A percentile compares a stretch with the other conserved stretches of the same genome.
phyloP scores from a whole-genome alignment of 768 basidiomycete species.

The Leccinum olivaceopallidum region DNA sequence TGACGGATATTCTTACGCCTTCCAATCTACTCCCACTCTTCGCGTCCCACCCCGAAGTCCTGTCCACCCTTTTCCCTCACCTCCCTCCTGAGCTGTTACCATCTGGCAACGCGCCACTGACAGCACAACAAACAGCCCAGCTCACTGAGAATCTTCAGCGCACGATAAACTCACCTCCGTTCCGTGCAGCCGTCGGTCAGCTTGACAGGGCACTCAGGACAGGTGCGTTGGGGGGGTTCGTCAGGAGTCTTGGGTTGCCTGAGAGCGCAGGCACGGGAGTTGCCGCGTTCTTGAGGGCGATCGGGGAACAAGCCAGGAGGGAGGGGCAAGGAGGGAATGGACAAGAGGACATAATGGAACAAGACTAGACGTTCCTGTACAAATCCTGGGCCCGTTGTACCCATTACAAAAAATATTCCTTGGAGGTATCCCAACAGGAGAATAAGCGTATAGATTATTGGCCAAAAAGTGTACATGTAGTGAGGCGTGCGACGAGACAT shows the following conservation, averaged over 20 bases:
- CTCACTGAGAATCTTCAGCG: constrained; percentile 61
- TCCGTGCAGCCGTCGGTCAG: constrained; percentile 74
- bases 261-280: constrained; percentile 82
- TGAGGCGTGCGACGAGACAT: background rate
- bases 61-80: constrained; percentile 73
- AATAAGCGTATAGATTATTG: constrained; percentile 1
- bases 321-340: constrained; percentile 33
- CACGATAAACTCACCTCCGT: constrained; percentile 81
- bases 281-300: constrained; percentile 75
- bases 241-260: constrained; percentile 77
- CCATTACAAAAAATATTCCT: too few relatives aligned
- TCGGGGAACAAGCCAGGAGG: constrained; percentile 71
- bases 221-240: constrained; percentile 73
- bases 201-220: constrained; percentile 86
- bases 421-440: background rate
- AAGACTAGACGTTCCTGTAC: constrained; percentile 48
- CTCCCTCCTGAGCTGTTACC: constrained; percentile 75
- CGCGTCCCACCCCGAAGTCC: constrained; percentile 63
- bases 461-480: background rate
- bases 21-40: constrained; percentile 74
- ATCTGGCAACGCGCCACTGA: constrained; percentile 51
- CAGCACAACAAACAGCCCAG: constrained; percentile 24
- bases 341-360: constrained; percentile 69
- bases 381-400: background rate
- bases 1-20: constrained; percentile 76